Evolutionary conservation across 2,329 filamentous ascomycete species (phyloP).

Genomic region (Blastomyces emzantsi): DNA sequence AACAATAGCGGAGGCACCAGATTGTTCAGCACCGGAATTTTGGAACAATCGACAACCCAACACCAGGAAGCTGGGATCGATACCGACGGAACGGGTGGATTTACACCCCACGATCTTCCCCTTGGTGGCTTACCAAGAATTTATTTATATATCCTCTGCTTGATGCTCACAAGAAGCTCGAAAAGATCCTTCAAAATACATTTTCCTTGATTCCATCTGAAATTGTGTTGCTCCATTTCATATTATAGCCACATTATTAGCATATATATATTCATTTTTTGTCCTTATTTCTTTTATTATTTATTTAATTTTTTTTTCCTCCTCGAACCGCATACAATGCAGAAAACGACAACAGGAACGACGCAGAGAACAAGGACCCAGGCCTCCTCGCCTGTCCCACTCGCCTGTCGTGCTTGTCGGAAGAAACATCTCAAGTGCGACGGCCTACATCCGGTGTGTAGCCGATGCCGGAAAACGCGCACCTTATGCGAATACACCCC

Average conservation of each 20-base stretch:
- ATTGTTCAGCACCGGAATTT: slow-evolving; percentile 1
- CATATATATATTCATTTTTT: background rate
- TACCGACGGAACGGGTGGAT: background rate
- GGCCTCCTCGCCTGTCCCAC: slow-evolving; percentile 30
- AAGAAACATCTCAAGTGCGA: slow-evolving; percentile 68
- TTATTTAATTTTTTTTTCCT: too few species aligned
- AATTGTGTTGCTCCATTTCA: background rate
- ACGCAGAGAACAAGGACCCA: background rate
- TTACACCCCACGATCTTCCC: background rate
- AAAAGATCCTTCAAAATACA: background rate
- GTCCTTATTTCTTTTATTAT: background rate
- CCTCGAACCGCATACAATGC: background rate
- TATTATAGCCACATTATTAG: background rate
- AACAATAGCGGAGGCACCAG: background rate
- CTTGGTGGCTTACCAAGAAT: background rate
- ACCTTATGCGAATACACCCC: slow-evolving; percentile 62
- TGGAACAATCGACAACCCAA: slow-evolving; percentile 1
- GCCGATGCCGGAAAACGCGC: slow-evolving; percentile 52
- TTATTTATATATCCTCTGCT: background rate
- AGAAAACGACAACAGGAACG: background rate
- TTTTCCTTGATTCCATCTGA: background rate
- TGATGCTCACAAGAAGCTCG: background rate
- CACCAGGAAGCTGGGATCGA: background rate
- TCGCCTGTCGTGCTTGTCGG: slow-evolving; percentile 42
- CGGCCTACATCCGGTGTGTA: slow-evolving; percentile 55